Percentiles rank a stretch among this genome's conserved stretches.
Evolutionary conservation across 2,329 filamentous ascomycete genomes (phyloP).

Genomic region (Trichocomaceae sp.): DNA sequence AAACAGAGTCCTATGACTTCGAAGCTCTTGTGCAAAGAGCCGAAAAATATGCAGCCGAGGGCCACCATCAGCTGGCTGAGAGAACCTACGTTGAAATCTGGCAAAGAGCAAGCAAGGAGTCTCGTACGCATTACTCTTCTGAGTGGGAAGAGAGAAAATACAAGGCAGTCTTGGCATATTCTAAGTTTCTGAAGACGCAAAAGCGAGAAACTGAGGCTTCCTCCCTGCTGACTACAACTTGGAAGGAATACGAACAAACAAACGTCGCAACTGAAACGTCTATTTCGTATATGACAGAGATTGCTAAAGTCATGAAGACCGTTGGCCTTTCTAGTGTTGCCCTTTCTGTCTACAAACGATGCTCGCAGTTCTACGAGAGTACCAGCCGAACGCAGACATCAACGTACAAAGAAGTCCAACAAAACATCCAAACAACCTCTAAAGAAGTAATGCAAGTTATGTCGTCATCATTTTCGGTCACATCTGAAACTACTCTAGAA

Average conservation of each 20-base stretch:
- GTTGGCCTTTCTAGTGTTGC: conserved; percentile 41
- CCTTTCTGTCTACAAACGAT: conserved; percentile 44
- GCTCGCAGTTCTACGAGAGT: conserved; percentile 31
- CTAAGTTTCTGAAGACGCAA: conserved; percentile 42
- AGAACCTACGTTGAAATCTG: conserved; percentile 46
- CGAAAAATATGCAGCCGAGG: conserved; percentile 30
- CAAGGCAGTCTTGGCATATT: conserved; percentile 41
- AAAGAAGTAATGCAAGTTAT: conserved; percentile 37
- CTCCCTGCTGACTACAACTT: conserved; percentile 41
- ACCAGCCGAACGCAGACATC: conserved; percentile 29
- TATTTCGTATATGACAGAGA: conserved; percentile 31
- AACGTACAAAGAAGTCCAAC: conserved; percentile 38
- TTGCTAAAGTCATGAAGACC: conserved; percentile 42
- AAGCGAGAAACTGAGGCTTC: conserved; percentile 42
- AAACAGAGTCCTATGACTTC: conserved; percentile 27
- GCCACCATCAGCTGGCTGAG: conserved; percentile 36
- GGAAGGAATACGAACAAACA: conserved; percentile 45
- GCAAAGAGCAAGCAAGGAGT: conserved; percentile 45
- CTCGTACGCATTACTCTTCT: conserved; percentile 36
- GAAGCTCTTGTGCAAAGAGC: conserved; percentile 34
- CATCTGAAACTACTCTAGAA: conserved; percentile 39
- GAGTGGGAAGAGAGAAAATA: conserved; percentile 46
- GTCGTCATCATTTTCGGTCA: conserved; percentile 19
- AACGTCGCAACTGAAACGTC: conserved; percentile 33
- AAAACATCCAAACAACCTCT: conserved; percentile 39